Evolutionary conservation across 306 rosid species (phyloP).

Genomic region (Hippophae rhamnoides): DNA sequence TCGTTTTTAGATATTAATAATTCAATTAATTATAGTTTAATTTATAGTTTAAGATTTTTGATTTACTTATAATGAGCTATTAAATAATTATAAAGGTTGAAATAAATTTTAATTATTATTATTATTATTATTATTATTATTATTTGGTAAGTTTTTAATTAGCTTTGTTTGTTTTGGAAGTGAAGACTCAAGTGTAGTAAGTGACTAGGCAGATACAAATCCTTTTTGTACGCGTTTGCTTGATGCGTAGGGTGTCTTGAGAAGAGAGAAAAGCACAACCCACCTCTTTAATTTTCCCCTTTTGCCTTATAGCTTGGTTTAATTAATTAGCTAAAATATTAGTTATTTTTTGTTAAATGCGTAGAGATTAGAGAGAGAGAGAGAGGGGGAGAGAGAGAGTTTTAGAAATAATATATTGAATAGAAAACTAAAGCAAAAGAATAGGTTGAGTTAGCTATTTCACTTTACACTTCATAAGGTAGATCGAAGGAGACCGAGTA

Average conservation of each 20-base stretch:
- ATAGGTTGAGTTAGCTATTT: constrained; percentile 20
- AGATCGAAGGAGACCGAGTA: constrained; percentile 15
- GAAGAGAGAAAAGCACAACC: constrained; percentile 51
- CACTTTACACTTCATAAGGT: constrained; percentile 41
- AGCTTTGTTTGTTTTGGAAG: background rate
- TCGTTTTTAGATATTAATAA: too few relatives aligned
- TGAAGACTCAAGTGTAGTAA: constrained; percentile 6
- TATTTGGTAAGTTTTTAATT: background rate
- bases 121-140: background rate
- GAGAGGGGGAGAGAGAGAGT: constrained; percentile 8
- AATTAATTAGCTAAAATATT: background rate
- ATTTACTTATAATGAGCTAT: too few relatives aligned
- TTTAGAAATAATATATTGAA: background rate
- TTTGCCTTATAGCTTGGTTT: background rate
- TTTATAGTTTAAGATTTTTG: too few relatives aligned
- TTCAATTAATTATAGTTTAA: too few relatives aligned
- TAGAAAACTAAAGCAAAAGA: constrained; percentile 22
- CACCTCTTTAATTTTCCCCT: background rate
- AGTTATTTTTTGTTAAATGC: background rate
- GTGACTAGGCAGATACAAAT: background rate
- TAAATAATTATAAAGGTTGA: background rate
- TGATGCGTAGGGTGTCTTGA: constrained; percentile 55
- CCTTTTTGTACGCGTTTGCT: constrained; percentile 30
- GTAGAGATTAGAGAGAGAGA: constrained; percentile 7
- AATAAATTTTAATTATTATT: background rate